Evolutionary conservation across 768 basidiomycete species (phyloP), one percentile per base, ranked within the genome.

Genomic region (Serendipita sp.): DNA sequence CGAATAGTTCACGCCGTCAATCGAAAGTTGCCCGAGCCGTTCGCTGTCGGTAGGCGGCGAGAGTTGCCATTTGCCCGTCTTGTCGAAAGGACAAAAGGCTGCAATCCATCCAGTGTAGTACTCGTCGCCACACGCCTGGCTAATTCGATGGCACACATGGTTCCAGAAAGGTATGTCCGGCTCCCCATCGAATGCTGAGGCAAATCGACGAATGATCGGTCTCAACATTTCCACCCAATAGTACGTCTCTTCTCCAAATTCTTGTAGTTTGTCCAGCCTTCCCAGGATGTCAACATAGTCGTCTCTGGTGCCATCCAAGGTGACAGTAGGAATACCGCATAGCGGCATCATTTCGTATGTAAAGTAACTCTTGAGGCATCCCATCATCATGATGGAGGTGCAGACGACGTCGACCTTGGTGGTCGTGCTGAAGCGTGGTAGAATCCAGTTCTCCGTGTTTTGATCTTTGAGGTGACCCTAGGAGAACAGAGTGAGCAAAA

Each of bases 81-180:
- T 11, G 41, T 42, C 60, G 16, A 61, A 58, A 7, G 45, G 41
- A 26, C 43, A 48, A 30, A 62, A 62, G 1, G 45, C 61, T 7
- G 61, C 28, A 44, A 51, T 51, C 61, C 61, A 62, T 51, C 61
- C 61, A 41, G 43, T 44, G n/a, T 24, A 45, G 44, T 48, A 51
- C 33, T 42, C 43, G 24, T 42, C 41, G 44, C 61, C 61, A 34
- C 41, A 62, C 30, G 9, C 33, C 24, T 45, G 34, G 14, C 14
- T 5, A 51, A n/a, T 28, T 38, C 30, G 42, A 50, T 61, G 60
- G 16, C 38, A 41, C 14, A 61, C 26, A 17, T 61, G 34, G 41
- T 44, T 61, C 60, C 60, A 61, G 41, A 61, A 61, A 5, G 17
- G 24, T 11, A 28, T n/a, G 53, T 58, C 53, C 4, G 53, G 53